Base-by-base conservation (phyloP, 2,329 filamentous ascomycete genomes). In the Pseudogymnoascus sp. region DNA sequence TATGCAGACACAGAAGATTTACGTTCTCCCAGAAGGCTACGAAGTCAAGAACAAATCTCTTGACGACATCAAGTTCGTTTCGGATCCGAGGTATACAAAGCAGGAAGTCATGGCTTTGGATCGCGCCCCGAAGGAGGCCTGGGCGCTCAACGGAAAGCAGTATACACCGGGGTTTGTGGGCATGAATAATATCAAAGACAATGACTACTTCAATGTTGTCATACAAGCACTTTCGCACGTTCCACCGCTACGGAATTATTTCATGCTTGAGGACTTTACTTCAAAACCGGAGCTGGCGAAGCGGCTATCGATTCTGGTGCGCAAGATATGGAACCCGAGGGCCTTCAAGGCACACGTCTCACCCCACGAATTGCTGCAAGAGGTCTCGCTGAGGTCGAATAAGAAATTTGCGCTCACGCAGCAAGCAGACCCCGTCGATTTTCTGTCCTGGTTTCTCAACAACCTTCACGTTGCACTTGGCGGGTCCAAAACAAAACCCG, bases 171-270 rank as follows among this genome's bases (percentile, higher is more conserved):
- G 94, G 5, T 99, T 92, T 73, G 91, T 99, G 64, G 94, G 94
- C 67, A 95, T 99, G 90, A 99, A 99, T 81, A 99, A 99, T 77
- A 97, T 99, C 81, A 99, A 99, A 76, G 91, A 94, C 63, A 99
- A 99, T 77, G 94, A 99, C 78, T 99, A 99, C 77, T 83, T 97
- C 72, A 99, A 99, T 72, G 93, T 96, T 27, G 84, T 97, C 2
- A 88, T 96, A 58, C 94, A 99, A 74, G 88, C 92, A 5, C 82
- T 99, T 37, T 87, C 93, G 2, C 94, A 99, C 74, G 91, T 97
- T 27, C 80, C 87, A 18, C 93, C 94, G 3, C 79, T 99, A 67
- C 86, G 94, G 35, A 97, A 97, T 73, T 97, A 86, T 76, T 87
- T 97, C 72, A 86, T 99, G 70, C 83, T 97, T 1, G 90, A 96